These are phyloP conservation scores for Pichia sp. DNA, from an alignment of 1,139 yeast species.

Conservation along the genomic window DNA sequence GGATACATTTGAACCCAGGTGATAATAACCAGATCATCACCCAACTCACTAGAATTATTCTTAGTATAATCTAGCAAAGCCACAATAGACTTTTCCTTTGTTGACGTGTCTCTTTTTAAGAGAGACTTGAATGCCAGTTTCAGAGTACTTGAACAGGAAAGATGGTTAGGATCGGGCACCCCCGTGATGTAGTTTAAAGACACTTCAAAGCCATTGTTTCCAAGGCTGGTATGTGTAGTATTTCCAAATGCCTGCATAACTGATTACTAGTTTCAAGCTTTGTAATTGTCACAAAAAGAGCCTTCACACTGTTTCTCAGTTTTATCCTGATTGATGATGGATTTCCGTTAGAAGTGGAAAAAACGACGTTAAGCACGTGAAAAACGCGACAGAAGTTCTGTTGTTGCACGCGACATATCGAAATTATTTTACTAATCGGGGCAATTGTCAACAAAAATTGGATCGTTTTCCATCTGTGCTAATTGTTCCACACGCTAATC, in stretches of 20 bases:
- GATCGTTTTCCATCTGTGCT: background rate
- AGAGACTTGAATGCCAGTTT: slow-evolving; percentile 65
- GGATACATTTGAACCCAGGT: slow-evolving; percentile 83
- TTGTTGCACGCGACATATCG: background rate
- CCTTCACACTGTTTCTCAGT: too few species aligned
- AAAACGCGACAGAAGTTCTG: background rate
- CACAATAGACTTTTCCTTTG: slow-evolving; percentile 70
- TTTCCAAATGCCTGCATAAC: slow-evolving; percentile 9
- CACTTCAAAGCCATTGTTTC: slow-evolving; percentile 52
- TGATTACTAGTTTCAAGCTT: background rate
- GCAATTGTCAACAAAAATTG: slow-evolving; percentile 6
- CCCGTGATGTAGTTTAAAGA: slow-evolving; percentile 73
- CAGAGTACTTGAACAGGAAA: slow-evolving; percentile 48
- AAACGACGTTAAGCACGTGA: too few species aligned
- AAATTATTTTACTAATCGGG: slow-evolving; percentile 5
- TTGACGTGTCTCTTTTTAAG: slow-evolving; percentile 69
- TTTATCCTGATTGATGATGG: background rate
- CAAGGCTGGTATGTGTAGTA: slow-evolving; percentile 21
- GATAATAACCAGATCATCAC: slow-evolving; percentile 44
- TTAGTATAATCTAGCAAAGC: slow-evolving; percentile 40
- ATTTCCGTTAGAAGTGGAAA: background rate
- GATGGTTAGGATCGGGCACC: slow-evolving; percentile 57
- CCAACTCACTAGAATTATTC: slow-evolving; percentile 18
- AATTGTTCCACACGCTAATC: too few species aligned
- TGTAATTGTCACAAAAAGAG: background rate